A percentile compares a stretch with the other conserved stretches of the same genome.
Conservation (phyloP, 2,329 filamentous ascomycete genomes). For the Geosmithia morbida region DNA sequence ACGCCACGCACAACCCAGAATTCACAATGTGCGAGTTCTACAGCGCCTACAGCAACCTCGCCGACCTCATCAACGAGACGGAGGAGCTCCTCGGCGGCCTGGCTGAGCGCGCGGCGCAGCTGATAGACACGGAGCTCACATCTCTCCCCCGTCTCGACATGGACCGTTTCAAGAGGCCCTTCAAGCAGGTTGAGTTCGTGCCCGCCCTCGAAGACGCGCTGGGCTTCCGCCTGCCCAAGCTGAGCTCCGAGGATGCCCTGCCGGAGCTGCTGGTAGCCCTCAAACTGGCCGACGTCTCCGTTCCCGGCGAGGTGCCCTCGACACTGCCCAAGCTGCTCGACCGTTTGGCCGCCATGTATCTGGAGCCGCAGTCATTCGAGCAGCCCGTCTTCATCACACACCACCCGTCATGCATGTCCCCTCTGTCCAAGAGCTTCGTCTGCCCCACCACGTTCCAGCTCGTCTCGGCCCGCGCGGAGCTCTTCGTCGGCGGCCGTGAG, state of each 20-base stretch:
- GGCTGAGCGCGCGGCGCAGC: conserved; percentile 30
- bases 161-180: conserved; percentile 35
- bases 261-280: conserved; percentile 37
- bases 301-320: conserved; percentile 48
- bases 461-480: conserved; percentile 69
- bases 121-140: conserved; percentile 28
- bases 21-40: conserved; percentile 99
- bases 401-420: conserved; percentile 82
- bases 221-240: conserved; percentile 48
- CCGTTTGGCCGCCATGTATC: conserved; percentile 56
- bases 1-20: conserved; percentile 88
- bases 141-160: conserved; percentile 33
- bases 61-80: conserved; percentile 61
- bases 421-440: conserved; percentile 73
- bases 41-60: conserved; percentile 65
- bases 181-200: conserved; percentile 66
- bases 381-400: conserved; percentile 74
- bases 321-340: conserved; percentile 64
- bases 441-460: conserved; percentile 55
- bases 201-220: conserved; percentile 60
- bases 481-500: conserved; percentile 70
- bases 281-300: conserved; percentile 42
- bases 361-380: conserved; percentile 60
- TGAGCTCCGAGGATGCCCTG: conserved; percentile 39
- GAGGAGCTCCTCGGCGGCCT: conserved; percentile 54